Conservation (phyloP, 805 yeast species). For the Debaryomyces hansenii region DNA sequence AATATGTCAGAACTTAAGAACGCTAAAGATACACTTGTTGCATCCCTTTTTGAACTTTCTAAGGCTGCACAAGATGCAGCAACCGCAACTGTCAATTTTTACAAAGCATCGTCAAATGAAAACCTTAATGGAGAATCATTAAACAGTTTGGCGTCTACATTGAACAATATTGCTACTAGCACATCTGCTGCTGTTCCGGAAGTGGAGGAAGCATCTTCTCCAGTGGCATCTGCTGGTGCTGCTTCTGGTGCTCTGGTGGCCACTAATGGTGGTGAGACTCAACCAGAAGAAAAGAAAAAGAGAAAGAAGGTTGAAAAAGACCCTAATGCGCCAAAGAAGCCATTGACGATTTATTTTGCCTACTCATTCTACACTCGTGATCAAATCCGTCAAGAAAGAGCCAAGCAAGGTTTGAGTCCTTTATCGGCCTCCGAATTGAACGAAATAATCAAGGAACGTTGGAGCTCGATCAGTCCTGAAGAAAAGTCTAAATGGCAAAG, state of each 20-base stretch:
- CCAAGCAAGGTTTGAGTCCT: slow-evolving; percentile 54
- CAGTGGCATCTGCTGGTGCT: slow-evolving; percentile 5
- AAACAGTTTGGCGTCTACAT: slow-evolving; percentile 33
- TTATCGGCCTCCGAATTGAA: slow-evolving; percentile 77
- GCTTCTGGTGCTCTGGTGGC: slow-evolving; percentile 15
- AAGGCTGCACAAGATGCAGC: slow-evolving; percentile 88
- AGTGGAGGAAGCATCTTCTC: slow-evolving; percentile 4
- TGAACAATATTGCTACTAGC: slow-evolving; percentile 29
- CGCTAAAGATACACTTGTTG: slow-evolving; percentile 44
- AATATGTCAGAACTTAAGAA: slow-evolving; percentile 18
- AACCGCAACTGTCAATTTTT: slow-evolving; percentile 73
- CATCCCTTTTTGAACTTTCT: slow-evolving; percentile 78
- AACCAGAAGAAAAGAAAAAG: slow-evolving; percentile 42
- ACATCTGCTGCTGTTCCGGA: slow-evolving; percentile 12
- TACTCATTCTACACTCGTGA: slow-evolving; percentile 76
- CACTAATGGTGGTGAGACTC: slow-evolving; percentile 13
- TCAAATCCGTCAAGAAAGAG: slow-evolving; percentile 67
- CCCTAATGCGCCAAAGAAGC: slow-evolving; percentile 95
- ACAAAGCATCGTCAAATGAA: slow-evolving; percentile 50
- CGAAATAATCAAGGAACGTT: slow-evolving; percentile 71
- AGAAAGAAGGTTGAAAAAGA: slow-evolving; percentile 58
- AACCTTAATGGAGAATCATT: slow-evolving; percentile 45
- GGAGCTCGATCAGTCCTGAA: slow-evolving; percentile 70
- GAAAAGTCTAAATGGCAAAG: slow-evolving; percentile 74
- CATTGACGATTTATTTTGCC: slow-evolving; percentile 80